Evolutionary conservation across 306 rosid species (phyloP).

Genomic region (Erythrophleum fordii): DNA sequence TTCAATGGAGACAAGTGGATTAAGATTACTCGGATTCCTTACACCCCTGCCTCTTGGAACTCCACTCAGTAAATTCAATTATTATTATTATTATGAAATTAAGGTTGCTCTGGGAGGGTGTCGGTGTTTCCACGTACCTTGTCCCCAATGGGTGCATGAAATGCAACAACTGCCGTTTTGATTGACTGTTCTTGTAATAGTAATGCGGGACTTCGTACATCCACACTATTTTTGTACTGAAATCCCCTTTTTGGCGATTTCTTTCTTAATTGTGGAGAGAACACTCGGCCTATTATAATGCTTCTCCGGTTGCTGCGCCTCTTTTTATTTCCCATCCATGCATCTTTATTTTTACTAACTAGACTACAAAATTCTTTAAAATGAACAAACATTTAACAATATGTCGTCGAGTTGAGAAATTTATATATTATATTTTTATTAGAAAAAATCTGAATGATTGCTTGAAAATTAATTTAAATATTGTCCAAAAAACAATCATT

Average conservation of each 20-base stretch:
- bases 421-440: too few relatives aligned
- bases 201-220: background rate
- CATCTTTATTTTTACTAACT: too few relatives aligned
- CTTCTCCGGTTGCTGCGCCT: background rate
- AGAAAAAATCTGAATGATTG: too few relatives aligned
- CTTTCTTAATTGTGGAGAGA: background rate
- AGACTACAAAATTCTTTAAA: too few relatives aligned
- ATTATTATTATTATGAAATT: background rate
- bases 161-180: too few relatives aligned
- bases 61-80: background rate
- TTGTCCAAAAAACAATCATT: too few relatives aligned
- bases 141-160: too few relatives aligned
- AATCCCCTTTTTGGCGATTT: background rate
- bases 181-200: background rate
- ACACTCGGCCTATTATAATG: background rate
- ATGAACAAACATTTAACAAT: too few relatives aligned
- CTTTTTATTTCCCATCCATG: background rate
- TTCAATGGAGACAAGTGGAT: constrained; percentile 64
- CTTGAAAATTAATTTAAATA: too few relatives aligned
- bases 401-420: too few relatives aligned
- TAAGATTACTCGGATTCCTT: constrained; percentile 54
- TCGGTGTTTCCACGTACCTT: too few relatives aligned
- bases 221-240: background rate
- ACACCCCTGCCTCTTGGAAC: constrained; percentile 17
- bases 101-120: background rate